Conservation (phyloP, 2,329 filamentous ascomycete species). For the Sarocladiaceae sp. region DNA sequence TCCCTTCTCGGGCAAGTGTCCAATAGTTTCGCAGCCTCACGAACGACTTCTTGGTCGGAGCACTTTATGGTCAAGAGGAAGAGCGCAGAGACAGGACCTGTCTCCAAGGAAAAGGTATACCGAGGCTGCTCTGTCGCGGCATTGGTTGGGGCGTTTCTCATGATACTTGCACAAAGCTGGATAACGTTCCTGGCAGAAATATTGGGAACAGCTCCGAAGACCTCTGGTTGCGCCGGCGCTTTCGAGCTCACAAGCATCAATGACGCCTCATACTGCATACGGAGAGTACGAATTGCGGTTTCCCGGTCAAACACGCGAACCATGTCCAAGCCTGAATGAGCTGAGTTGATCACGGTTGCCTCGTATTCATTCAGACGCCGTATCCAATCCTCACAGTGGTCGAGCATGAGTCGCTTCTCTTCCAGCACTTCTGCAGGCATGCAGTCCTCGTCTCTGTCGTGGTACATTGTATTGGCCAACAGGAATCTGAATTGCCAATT, state of each 20-base stretch:
- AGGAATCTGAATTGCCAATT: not conserved
- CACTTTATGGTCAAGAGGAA: not conserved
- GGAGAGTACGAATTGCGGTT: not conserved
- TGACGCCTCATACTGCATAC: not conserved
- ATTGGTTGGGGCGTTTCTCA: too few relatives aligned
- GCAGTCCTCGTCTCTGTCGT: not conserved
- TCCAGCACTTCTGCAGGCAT: not conserved
- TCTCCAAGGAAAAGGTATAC: not conserved
- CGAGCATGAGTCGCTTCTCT: too few relatives aligned
- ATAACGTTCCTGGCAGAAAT: too few relatives aligned
- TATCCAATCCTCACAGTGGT: too few relatives aligned
- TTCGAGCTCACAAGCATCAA: not conserved
- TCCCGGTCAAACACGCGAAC: too few relatives aligned
- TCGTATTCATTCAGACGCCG: too few relatives aligned
- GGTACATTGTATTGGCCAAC: not conserved
- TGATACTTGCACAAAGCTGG: too few relatives aligned
- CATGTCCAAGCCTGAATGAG: too few relatives aligned
- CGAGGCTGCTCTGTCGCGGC: too few relatives aligned
- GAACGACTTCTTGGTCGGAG: not conserved
- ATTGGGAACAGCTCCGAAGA: too few relatives aligned
- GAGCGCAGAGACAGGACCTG: not conserved
- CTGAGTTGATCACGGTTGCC: too few relatives aligned
- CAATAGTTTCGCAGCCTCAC: not conserved
- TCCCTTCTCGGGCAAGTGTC: not conserved
- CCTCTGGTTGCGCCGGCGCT: too few relatives aligned